A percentile compares a stretch with the other conserved stretches of the same genome.
Conservation (phyloP, 768 basidiomycete species). For the Royoungia palumana region DNA sequence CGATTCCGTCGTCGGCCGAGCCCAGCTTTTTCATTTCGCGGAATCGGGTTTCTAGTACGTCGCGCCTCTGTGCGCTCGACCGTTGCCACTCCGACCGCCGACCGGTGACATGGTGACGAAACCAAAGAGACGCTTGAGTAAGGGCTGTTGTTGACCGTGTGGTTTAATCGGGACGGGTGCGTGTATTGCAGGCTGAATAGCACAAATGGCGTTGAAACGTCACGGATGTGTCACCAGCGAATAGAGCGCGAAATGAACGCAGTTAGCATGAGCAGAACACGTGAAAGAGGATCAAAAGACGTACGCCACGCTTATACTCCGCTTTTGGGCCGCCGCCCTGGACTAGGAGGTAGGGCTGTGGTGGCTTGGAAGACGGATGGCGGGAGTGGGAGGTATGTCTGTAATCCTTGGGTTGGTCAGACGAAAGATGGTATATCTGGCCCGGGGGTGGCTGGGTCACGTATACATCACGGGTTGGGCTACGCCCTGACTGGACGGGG, state of each 20-base stretch:
- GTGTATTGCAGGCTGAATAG: conserved; percentile 25
- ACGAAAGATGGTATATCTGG: conserved; percentile 22
- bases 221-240: conserved; percentile 2
- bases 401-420: conserved; percentile 16
- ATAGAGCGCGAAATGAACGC: conserved; percentile 2
- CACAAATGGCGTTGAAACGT: conserved; percentile 7
- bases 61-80: conserved; percentile 24
- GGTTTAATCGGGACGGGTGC: conserved; percentile 29
- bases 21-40: neutral
- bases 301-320: conserved; percentile 32
- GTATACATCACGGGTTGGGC: conserved; percentile 17
- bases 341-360: conserved; percentile 27
- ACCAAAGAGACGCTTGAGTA: conserved; percentile 30
- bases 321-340: conserved; percentile 27
- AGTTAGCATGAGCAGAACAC: conserved; percentile 17
- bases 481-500: conserved; percentile 9
- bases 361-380: conserved; percentile 20
- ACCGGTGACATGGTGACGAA: conserved; percentile 27
- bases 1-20: neutral
- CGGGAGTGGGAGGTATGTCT: conserved; percentile 20
- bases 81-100: conserved; percentile 20
- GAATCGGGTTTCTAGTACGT: conserved; percentile 19
- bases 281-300: conserved; percentile 12
- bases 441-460: conserved; percentile 27
- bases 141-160: conserved; percentile 27